phyloP scores from a whole-genome alignment of 176 grass and related monocot genomes.

The Aegilops longissima region DNA sequence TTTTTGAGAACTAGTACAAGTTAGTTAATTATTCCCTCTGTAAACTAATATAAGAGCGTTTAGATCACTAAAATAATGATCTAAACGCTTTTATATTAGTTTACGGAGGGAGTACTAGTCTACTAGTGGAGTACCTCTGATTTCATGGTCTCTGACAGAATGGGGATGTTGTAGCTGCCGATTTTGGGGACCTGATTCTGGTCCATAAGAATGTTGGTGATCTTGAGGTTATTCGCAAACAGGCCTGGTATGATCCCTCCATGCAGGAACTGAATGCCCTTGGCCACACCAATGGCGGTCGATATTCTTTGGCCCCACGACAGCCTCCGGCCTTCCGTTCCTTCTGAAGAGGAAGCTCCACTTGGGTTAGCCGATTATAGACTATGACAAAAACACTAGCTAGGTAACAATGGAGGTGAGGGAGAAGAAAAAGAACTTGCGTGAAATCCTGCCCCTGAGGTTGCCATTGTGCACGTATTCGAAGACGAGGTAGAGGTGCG shows the following conservation, averaged over 20 bases:
- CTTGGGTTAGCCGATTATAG: too few species aligned
- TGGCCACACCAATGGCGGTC: slow-evolving; percentile 62
- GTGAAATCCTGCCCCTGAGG: slow-evolving; percentile 69
- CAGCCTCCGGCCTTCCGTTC: slow-evolving; percentile 61
- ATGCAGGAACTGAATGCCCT: slow-evolving; percentile 92
- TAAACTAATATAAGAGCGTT: too few species aligned
- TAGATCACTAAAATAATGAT: too few species aligned
- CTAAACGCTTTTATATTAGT: too few species aligned
- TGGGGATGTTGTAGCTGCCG: slow-evolving; percentile 87
- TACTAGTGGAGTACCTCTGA: slow-evolving; percentile 24
- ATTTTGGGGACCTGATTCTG: slow-evolving; percentile 84
- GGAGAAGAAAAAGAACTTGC: slow-evolving; percentile 28
- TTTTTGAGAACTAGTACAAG: too few species aligned
- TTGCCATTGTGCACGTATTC: slow-evolving; percentile 78
- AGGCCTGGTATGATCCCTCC: slow-evolving; percentile 78
- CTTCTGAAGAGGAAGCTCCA: slow-evolving; percentile 45
- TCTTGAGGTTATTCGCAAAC: slow-evolving; percentile 79
- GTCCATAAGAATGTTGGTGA: slow-evolving; percentile 77
- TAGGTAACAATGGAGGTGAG: too few species aligned
- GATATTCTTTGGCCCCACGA: slow-evolving; percentile 74
- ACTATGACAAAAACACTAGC: too few species aligned
- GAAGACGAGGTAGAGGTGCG: slow-evolving; percentile 65
- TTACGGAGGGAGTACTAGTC: too few species aligned
- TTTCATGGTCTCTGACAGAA: slow-evolving; percentile 56
- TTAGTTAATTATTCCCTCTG: too few species aligned